phyloP scores from a whole-genome alignment of 2,329 filamentous ascomycete species.

The Fusarium guadeloupense region DNA sequence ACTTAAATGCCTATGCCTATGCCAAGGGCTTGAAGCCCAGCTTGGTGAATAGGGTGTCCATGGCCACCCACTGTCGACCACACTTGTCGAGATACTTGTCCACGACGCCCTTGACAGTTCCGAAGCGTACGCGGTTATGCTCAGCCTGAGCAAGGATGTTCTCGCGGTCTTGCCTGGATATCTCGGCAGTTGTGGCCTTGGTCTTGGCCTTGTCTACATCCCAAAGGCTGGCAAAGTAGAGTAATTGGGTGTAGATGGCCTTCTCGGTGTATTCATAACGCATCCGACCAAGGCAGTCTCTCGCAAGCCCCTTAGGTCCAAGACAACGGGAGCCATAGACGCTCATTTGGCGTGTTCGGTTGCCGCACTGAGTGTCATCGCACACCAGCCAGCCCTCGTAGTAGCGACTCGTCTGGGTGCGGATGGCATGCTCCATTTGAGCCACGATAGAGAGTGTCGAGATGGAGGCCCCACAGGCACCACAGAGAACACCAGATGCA shows the following conservation, averaged over 20 bases:
- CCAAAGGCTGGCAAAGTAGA: slow-evolving; percentile 87
- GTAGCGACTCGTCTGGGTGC: slow-evolving; percentile 80
- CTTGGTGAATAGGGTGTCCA: slow-evolving; percentile 85
- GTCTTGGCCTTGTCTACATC: slow-evolving; percentile 84
- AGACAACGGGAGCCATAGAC: slow-evolving; percentile 93
- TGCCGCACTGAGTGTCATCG: slow-evolving; percentile 86
- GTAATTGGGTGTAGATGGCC: slow-evolving; percentile 90
- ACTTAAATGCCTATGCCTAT: not conserved
- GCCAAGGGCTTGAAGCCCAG: slow-evolving; percentile 61
- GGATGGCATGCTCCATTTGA: slow-evolving; percentile 86
- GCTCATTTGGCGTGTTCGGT: slow-evolving; percentile 88
- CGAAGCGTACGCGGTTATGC: slow-evolving; percentile 83
- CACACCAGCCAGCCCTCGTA: slow-evolving; percentile 94
- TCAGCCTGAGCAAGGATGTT: slow-evolving; percentile 77
- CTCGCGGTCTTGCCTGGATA: slow-evolving; percentile 65
- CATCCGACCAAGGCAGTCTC: slow-evolving; percentile 89
- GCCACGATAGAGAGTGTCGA: slow-evolving; percentile 79
- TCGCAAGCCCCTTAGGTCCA: slow-evolving; percentile 83
- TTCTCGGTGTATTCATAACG: slow-evolving; percentile 88
- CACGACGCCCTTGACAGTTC: slow-evolving; percentile 77
- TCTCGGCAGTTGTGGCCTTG: slow-evolving; percentile 58
- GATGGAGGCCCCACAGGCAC: slow-evolving; percentile 72
- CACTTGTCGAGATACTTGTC: slow-evolving; percentile 89
- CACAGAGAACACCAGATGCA: slow-evolving; percentile 79
- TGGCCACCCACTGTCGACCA: slow-evolving; percentile 90